These are phyloP conservation scores for Melastoma candidum DNA, from an alignment of 441 rosid species.

Conservation along the genomic window DNA sequence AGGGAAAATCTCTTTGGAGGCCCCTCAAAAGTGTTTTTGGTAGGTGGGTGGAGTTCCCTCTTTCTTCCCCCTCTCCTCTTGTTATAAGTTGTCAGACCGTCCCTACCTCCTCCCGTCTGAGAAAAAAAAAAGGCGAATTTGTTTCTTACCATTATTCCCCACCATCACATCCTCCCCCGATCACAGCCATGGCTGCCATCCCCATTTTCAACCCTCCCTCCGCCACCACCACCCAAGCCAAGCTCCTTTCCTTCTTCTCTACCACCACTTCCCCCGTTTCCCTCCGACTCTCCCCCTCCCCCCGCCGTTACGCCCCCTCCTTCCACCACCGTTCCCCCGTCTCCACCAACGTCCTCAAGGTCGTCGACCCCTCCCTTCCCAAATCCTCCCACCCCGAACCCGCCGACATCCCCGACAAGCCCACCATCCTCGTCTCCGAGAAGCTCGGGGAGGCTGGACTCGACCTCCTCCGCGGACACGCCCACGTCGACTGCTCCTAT, in stretches of 20 bases:
- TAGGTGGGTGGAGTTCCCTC: too few species aligned
- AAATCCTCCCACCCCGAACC: neutral
- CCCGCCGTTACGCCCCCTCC: neutral
- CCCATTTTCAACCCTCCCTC: conserved; percentile 17
- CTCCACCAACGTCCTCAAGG: conserved; percentile 2
- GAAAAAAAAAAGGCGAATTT: too few species aligned
- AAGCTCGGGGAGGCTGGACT: conserved; percentile 91
- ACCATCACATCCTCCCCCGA: too few species aligned
- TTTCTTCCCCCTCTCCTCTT: too few species aligned
- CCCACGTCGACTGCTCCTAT: conserved; percentile 73
- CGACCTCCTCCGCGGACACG: conserved; percentile 43
- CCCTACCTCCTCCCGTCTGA: too few species aligned
- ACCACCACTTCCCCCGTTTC: conserved; percentile 15
- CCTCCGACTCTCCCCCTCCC: neutral
- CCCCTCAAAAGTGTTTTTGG: too few species aligned
- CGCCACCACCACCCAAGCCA: neutral
- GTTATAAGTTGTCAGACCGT: too few species aligned
- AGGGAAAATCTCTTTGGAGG: too few species aligned
- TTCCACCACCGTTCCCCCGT: neutral
- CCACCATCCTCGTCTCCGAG: conserved; percentile 77
- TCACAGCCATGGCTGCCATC: neutral
- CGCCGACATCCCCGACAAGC: conserved; percentile 16
- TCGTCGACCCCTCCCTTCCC: conserved; percentile 5
- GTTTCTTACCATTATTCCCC: too few species aligned
- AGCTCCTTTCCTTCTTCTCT: neutral